Evolutionary conservation across 1,284 basidiomycete species (phyloP).

Genomic region (Anthracocystis walkeri): DNA sequence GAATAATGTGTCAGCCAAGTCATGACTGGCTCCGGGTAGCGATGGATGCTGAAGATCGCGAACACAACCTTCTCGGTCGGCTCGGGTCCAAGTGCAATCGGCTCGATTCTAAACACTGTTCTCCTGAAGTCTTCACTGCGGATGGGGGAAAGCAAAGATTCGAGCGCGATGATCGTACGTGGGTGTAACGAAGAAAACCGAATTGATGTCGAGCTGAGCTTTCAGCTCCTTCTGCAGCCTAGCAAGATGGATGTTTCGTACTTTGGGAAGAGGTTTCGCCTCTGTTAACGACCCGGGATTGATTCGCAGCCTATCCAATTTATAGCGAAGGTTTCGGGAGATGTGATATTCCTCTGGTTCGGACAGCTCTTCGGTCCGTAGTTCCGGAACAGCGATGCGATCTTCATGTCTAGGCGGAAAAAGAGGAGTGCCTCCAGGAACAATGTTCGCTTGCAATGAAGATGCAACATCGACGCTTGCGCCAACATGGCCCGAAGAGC

Average conservation of each 20-base stretch:
- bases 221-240: constrained; percentile 13
- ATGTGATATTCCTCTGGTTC: neutral
- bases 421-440: no score
- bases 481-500: no score
- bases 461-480: no score
- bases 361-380: neutral
- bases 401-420: no score
- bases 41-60: constrained; percentile 10
- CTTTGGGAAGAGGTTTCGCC: neutral
- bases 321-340: neutral
- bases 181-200: neutral
- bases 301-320: constrained; percentile 5
- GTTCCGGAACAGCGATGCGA: neutral
- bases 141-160: constrained; percentile 19
- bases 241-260: neutral
- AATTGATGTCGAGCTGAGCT: constrained; percentile 5
- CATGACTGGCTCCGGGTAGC: neutral
- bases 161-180: constrained; percentile 1
- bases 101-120: neutral
- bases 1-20: constrained; percentile 16
- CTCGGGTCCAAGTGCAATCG: neutral
- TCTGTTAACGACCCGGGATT: neutral
- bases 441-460: no score
- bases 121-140: constrained; percentile 4
- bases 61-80: neutral